A percentile compares a stretch with the other conserved stretches of the same genome.
phyloP scores from a whole-genome alignment of 352 stramenopile species.

The Phytopythium montanum region DNA sequence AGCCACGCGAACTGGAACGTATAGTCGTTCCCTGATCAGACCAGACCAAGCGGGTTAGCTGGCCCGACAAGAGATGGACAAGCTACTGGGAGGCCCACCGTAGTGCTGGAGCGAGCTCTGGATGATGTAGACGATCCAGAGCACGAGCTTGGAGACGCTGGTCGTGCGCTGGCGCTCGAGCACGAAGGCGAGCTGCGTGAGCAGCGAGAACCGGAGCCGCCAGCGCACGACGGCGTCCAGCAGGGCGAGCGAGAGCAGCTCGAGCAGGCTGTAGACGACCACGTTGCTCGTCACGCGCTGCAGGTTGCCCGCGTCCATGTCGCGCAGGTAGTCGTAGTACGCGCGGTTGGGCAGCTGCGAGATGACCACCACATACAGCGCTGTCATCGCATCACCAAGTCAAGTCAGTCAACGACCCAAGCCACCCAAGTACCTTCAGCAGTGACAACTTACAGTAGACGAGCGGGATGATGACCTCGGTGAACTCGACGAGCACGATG shows the following conservation, averaged over 20 bases:
- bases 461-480: slow-evolving; percentile 16
- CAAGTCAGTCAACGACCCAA: background rate
- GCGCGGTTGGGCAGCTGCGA: slow-evolving; percentile 24
- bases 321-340: slow-evolving; percentile 15
- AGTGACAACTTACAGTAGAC: slow-evolving; percentile 16
- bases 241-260: slow-evolving; percentile 19
- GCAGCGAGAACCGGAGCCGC: slow-evolving; percentile 16
- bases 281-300: slow-evolving; percentile 8
- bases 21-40: background rate
- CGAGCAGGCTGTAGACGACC: slow-evolving; percentile 15
- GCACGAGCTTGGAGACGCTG: slow-evolving; percentile 24
- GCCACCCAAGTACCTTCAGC: slow-evolving; percentile 9
- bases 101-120: slow-evolving; percentile 25
- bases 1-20: slow-evolving; percentile 1
- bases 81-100: slow-evolving; percentile 3
- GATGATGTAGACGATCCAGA: slow-evolving; percentile 33
- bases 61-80: background rate
- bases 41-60: background rate
- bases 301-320: slow-evolving; percentile 6
- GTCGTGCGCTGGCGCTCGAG: slow-evolving; percentile 13
- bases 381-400: background rate
- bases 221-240: slow-evolving; percentile 12
- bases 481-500: slow-evolving; percentile 22
- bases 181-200: slow-evolving; percentile 32
- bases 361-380: slow-evolving; percentile 1